Percentiles rank a stretch among this genome's conserved stretches.
Evolutionary conservation across 192 early-diverging fungal species (phyloP).

Genomic region (Coemansia sp.): DNA sequence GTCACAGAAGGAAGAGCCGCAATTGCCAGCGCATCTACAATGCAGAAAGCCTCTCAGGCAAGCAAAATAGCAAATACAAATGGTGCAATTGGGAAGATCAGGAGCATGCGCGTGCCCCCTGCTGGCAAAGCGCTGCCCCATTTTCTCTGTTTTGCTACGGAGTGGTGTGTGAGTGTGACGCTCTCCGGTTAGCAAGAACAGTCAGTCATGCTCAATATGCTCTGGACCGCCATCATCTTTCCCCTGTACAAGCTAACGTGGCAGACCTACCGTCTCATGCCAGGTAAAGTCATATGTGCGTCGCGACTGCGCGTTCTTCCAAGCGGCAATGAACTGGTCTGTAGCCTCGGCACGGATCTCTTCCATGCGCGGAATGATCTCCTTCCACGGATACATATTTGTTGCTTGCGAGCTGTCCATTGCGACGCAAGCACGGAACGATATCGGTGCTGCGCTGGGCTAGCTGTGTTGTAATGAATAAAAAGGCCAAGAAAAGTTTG

Average conservation of each 20-base stretch:
- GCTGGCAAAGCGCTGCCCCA: background rate
- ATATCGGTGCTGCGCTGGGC: background rate
- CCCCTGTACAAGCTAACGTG: background rate
- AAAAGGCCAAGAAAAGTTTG: background rate
- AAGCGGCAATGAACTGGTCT: constrained; percentile 49
- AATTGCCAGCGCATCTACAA: constrained; percentile 3
- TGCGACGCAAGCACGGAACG: background rate
- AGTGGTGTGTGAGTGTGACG: background rate
- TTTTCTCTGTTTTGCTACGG: background rate
- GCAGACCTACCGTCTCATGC: constrained; percentile 53
- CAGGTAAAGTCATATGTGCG: constrained; percentile 42
- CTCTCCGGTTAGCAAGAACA: background rate
- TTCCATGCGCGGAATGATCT: constrained; percentile 54
- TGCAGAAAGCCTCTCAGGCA: background rate
- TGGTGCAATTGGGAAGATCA: background rate
- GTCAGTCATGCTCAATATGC: background rate
- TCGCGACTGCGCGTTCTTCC: constrained; percentile 31
- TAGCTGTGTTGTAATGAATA: background rate
- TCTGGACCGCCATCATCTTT: background rate
- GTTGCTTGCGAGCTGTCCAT: constrained; percentile 21
- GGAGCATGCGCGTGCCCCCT: background rate
- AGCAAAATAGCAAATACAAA: background rate
- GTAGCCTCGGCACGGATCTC: constrained; percentile 51
- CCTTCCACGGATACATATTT: constrained; percentile 43
- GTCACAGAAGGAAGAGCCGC: constrained; percentile 14